phyloP scores from a whole-genome alignment of 441 rosid species.

The Jatropha multifida region DNA sequence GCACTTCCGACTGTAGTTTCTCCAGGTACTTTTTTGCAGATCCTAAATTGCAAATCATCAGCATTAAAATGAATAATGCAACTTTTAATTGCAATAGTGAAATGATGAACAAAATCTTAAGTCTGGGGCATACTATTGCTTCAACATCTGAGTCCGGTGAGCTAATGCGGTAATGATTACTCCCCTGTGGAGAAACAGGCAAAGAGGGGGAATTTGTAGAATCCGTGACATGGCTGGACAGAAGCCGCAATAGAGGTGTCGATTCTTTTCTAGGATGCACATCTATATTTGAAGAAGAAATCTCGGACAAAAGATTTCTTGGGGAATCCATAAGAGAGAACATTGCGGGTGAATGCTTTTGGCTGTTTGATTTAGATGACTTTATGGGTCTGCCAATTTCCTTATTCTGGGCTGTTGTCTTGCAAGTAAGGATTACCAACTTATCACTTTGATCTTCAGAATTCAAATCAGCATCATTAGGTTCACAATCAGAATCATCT shows the following conservation, averaged over 20 bases:
- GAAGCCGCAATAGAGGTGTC: constrained; percentile 29
- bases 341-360: constrained; percentile 26
- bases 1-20: constrained; percentile 17
- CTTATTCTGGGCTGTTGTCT: constrained; percentile 20
- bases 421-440: constrained; percentile 23
- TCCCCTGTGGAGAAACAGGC: constrained; percentile 35
- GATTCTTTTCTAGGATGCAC: constrained; percentile 29
- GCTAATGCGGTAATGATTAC: constrained; percentile 34
- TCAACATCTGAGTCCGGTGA: constrained; percentile 46
- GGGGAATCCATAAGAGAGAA: constrained; percentile 47
- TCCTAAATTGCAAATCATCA: constrained; percentile 29
- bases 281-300: constrained; percentile 36
- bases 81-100: neutral
- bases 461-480: constrained; percentile 27
- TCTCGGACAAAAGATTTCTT: constrained; percentile 30
- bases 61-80: neutral
- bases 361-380: constrained; percentile 29
- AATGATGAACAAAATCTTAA: constrained; percentile 4
- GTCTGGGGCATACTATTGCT: constrained; percentile 26
- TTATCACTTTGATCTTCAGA: constrained; percentile 26
- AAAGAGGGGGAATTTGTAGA: constrained; percentile 27
- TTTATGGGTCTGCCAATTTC: constrained; percentile 20
- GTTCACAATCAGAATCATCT: constrained; percentile 35
- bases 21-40: constrained; percentile 26
- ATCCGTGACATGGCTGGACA: constrained; percentile 33